Evolutionary conservation across 176 grass and related monocot genomes (phyloP).

Genomic region (Paspalum notatum): DNA sequence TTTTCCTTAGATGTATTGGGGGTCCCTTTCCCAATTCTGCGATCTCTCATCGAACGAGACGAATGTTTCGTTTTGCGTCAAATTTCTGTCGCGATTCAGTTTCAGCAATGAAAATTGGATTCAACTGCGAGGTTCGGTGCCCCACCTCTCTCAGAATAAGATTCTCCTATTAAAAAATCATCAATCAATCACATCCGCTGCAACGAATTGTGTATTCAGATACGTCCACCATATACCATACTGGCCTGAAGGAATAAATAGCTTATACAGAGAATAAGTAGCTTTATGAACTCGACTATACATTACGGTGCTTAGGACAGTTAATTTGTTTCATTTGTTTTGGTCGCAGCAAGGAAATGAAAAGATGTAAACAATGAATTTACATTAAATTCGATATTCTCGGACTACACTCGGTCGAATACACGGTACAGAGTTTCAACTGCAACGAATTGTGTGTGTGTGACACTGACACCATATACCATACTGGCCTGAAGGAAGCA

Average conservation of each 20-base stretch:
- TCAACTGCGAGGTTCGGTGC: neutral
- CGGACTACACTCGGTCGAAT: slow-evolving; percentile 9
- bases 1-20: no score
- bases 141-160: neutral
- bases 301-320: neutral
- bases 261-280: neutral
- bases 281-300: neutral
- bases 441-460: neutral
- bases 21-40: no score
- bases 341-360: no score
- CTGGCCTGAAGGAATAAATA: no score
- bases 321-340: no score
- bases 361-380: slow-evolving; percentile 29
- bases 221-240: neutral
- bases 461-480: neutral
- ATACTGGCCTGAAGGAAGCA: slow-evolving; percentile 10
- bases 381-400: slow-evolving; percentile 38
- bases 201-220: neutral
- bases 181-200: no score
- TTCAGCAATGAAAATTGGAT: neutral
- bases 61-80: no score
- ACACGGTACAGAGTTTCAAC: neutral
- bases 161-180: no score
- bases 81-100: no score
- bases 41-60: no score